A percentile compares a stretch with the other conserved stretches of the same genome.
Evolutionary conservation across 176 grass and related monocot species (phyloP).

Genomic region (Zoysia pacifica): DNA sequence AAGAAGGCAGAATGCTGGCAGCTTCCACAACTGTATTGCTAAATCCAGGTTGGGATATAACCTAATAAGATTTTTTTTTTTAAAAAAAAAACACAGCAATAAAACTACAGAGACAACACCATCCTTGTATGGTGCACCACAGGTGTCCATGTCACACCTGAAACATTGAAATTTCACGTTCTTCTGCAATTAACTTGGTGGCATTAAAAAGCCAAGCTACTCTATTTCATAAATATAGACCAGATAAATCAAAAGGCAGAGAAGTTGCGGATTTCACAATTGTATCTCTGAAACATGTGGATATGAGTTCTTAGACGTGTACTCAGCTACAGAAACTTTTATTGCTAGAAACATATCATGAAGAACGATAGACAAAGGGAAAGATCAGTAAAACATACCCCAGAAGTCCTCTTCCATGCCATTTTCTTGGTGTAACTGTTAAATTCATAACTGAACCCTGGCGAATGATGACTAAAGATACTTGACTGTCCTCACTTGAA

Average conservation of each 20-base stretch:
- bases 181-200: conserved; percentile 2
- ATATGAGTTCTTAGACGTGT: background rate
- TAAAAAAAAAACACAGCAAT: background rate
- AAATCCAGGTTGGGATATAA: background rate
- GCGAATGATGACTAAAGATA: conserved; percentile 61
- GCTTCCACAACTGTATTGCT: background rate
- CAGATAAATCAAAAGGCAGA: background rate
- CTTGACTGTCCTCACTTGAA: conserved; percentile 56
- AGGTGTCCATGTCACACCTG: background rate
- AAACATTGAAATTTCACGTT: background rate
- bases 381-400: conserved; percentile 59
- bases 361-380: background rate
- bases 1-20: background rate
- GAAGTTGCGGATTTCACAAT: background rate
- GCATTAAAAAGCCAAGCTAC: background rate
- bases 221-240: background rate
- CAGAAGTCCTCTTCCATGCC: conserved; percentile 81
- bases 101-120: background rate
- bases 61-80: background rate
- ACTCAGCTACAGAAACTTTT: background rate
- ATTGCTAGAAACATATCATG: background rate
- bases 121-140: background rate
- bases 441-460: conserved; percentile 63
- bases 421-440: conserved; percentile 78
- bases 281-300: conserved; percentile 25